These are phyloP conservation scores for Zasmidium citrigriseum DNA, from an alignment of 2,329 filamentous ascomycete genomes.

Conservation along the genomic window DNA sequence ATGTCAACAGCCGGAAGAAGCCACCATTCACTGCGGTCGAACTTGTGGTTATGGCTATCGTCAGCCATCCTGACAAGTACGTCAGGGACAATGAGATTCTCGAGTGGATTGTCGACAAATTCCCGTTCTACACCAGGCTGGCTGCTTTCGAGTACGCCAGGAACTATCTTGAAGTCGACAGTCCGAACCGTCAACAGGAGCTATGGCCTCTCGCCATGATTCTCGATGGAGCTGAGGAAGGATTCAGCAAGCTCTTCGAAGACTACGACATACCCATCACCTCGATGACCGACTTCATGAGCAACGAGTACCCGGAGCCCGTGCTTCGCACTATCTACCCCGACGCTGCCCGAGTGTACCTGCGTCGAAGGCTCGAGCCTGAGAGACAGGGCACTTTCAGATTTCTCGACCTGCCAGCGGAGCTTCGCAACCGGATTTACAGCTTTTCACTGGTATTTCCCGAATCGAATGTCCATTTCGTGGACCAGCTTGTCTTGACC, in stretches of 20 bases:
- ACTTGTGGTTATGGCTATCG: constrained; percentile 10
- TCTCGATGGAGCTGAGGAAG: background rate
- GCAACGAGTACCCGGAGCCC: too few relatives aligned
- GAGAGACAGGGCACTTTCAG: background rate
- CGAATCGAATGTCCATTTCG: too few relatives aligned
- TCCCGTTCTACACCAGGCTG: too few relatives aligned
- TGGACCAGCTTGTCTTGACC: too few relatives aligned
- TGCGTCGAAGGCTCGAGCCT: background rate
- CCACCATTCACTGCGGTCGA: constrained; percentile 5
- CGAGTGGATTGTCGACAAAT: background rate
- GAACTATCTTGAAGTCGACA: background rate
- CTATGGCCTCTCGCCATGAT: too few relatives aligned
- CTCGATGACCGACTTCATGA: too few relatives aligned
- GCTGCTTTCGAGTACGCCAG: too few relatives aligned
- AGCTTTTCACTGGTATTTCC: background rate
- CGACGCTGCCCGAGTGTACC: background rate
- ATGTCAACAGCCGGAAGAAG: too few relatives aligned
- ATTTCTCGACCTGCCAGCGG: background rate
- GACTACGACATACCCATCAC: too few relatives aligned
- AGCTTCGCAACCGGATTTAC: background rate
- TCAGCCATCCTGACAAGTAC: background rate
- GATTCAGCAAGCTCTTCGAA: background rate
- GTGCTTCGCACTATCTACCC: background rate
- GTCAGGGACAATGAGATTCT: background rate
- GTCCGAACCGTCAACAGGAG: background rate